These are phyloP conservation scores for Exophiala spinifera DNA, from an alignment of 2,329 filamentous ascomycete genomes.

Conservation along the genomic window DNA sequence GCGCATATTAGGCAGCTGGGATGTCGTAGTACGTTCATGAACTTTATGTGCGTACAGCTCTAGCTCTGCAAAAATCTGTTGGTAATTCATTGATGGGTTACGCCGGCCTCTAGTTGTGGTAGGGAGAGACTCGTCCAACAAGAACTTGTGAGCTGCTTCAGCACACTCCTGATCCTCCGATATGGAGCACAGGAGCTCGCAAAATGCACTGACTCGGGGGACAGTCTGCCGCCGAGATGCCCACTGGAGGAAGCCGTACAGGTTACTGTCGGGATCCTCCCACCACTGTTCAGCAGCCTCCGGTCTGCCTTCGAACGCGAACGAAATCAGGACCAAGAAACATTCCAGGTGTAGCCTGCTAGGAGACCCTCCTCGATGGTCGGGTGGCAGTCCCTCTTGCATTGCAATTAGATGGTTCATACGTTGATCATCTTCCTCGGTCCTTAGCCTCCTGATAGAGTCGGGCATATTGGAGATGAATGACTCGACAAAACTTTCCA, in stretches of 20 bases:
- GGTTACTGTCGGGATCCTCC: slow-evolving; percentile 85
- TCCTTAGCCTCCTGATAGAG: slow-evolving; percentile 77
- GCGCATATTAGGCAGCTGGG: slow-evolving; percentile 57
- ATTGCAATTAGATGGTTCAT: slow-evolving; percentile 46
- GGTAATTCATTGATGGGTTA: slow-evolving; percentile 83
- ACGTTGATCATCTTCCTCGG: slow-evolving; percentile 81
- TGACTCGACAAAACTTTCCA: slow-evolving; percentile 84
- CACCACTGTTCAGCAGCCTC: slow-evolving; percentile 87
- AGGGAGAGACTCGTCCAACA: slow-evolving; percentile 66
- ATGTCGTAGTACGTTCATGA: slow-evolving; percentile 63
- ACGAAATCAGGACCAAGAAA: slow-evolving; percentile 88
- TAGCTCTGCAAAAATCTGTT: slow-evolving; percentile 87
- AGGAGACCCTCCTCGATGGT: slow-evolving; percentile 43
- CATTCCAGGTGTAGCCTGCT: slow-evolving; percentile 67
- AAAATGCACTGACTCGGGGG: slow-evolving; percentile 92
- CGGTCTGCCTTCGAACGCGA: slow-evolving; percentile 79
- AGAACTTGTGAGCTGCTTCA: slow-evolving; percentile 78
- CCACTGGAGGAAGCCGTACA: slow-evolving; percentile 95
- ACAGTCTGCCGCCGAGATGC: slow-evolving; percentile 93
- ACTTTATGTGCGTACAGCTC: slow-evolving; percentile 78
- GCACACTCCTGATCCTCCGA: slow-evolving; percentile 80
- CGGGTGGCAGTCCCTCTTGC: slow-evolving; percentile 42
- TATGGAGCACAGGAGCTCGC: slow-evolving; percentile 89
- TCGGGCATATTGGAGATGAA: slow-evolving; percentile 96
- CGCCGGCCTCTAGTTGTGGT: slow-evolving; percentile 75